Base-by-base conservation (phyloP, 805 yeast species). In the Danielozyma ontarioensis region DNA sequence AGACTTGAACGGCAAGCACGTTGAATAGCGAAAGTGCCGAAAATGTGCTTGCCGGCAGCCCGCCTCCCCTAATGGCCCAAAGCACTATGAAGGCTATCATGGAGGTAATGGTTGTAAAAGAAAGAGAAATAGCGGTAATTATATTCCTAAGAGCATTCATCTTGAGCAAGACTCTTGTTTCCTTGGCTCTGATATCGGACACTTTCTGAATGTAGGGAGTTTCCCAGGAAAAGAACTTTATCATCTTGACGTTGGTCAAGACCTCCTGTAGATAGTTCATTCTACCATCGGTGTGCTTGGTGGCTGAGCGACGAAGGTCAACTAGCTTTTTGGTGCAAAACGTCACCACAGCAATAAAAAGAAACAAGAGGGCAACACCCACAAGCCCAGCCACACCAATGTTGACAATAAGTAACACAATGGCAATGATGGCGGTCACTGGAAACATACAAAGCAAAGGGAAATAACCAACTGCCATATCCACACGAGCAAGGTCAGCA, bases 171-270 rank as follows among this genome's bases (percentile, higher is more conserved):
- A 25, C 18, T 1, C 23, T 25, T 40, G 42, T 42, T 30, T 46
- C 51, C 12, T n/a, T 8, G 11, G 28, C 26, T 26, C 50, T 36
- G 3, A 33, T 31, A 3, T 34, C 28, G 11, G 30, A 23, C 7
- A 49, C 33, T 17, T 29, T 33, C 15, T 36, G 31, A 23, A 33
- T 35, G 27, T 46, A 48, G 3, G 50, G 50, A 11, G 27, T 14
- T 22, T 46, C 53, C 52, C 52, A 47, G 13, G 42, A 36, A 27
- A 47, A 49, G 24, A 40, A 38, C 29, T 47, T 49, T 28, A 49
- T 45, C 39, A 49, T 42, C 28, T 43, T 41, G 26, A 49, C 27
- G 26, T 46, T 46, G 29, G 32, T 29, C 17, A 46, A 17, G n/a
- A 42, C 34, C 31, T 48, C 53, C 18, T 36, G 40, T 10, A 42